phyloP scores from a whole-genome alignment of 306 rosid species.

The Abrus pulchellus region DNA sequence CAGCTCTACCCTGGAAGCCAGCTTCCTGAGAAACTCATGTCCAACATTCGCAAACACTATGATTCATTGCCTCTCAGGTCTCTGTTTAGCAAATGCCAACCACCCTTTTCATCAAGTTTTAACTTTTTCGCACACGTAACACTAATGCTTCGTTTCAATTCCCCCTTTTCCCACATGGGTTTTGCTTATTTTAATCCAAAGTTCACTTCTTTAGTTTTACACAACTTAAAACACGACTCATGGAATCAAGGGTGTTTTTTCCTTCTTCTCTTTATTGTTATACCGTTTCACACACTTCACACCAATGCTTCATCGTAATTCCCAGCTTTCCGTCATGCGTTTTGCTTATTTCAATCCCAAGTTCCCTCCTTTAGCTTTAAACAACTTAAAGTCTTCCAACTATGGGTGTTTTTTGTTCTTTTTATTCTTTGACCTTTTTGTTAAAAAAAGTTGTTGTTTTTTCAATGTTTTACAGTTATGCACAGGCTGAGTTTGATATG shows the following conservation, averaged over 20 bases:
- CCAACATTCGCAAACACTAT: slow-evolving; percentile 85
- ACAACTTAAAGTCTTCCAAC: too few relatives aligned
- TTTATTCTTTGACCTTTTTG: neutral
- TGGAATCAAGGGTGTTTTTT: neutral
- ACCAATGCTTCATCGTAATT: too few relatives aligned
- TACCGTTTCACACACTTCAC: too few relatives aligned
- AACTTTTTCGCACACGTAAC: neutral
- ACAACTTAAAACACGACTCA: slow-evolving; percentile 13
- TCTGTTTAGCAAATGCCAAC: neutral
- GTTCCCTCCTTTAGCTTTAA: too few relatives aligned
- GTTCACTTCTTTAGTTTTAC: neutral
- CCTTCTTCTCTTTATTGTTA: neutral
- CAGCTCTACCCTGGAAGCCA: slow-evolving; percentile 92
- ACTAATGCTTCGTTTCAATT: neutral
- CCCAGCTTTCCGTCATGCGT: too few relatives aligned
- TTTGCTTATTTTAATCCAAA: slow-evolving; percentile 6
- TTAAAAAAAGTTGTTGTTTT: neutral
- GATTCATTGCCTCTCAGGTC: slow-evolving; percentile 92
- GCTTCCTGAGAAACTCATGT: slow-evolving; percentile 89
- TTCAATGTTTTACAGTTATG: slow-evolving; percentile 65
- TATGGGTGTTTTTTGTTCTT: neutral
- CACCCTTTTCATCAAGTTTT: slow-evolving; percentile 14
- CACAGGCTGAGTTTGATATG: slow-evolving; percentile 92
- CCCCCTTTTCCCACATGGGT: neutral
- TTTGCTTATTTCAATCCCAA: too few relatives aligned